These are phyloP conservation scores for Helotiales sp. DNA, from an alignment of 2,329 filamentous ascomycete species.

Conservation along the genomic window DNA sequence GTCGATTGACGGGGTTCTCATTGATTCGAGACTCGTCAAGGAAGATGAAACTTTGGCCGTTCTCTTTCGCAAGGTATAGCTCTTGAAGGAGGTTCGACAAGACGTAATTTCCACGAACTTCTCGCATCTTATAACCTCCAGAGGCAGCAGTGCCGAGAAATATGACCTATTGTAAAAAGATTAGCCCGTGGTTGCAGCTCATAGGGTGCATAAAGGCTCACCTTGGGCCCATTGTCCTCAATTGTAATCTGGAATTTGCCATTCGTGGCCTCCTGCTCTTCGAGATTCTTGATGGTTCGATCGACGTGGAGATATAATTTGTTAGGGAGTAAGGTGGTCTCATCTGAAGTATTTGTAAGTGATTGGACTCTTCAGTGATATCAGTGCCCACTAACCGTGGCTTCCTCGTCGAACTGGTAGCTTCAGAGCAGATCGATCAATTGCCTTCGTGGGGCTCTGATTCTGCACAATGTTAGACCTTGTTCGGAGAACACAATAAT, in stretches of 20 bases:
- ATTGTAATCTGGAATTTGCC: slow-evolving; percentile 97
- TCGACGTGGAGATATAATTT: slow-evolving; percentile 89
- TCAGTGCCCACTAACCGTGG: slow-evolving; percentile 38
- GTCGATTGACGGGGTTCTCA: slow-evolving; percentile 90
- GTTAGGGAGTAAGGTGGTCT: slow-evolving; percentile 69
- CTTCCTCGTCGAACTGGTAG: slow-evolving; percentile 41
- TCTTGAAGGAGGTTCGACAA: slow-evolving; percentile 96
- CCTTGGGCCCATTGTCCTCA: slow-evolving; percentile 92
- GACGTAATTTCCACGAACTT: slow-evolving; percentile 96
- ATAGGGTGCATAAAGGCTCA: slow-evolving; percentile 42
- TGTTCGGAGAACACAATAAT: background rate
- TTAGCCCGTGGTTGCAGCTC: background rate
- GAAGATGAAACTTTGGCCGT: slow-evolving; percentile 85
- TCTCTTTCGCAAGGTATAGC: slow-evolving; percentile 88
- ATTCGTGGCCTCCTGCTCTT: slow-evolving; percentile 90
- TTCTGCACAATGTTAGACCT: slow-evolving; percentile 33
- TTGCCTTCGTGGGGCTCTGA: slow-evolving; percentile 27
- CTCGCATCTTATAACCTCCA: slow-evolving; percentile 83
- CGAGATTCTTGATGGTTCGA: slow-evolving; percentile 76
- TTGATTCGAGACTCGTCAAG: slow-evolving; percentile 90
- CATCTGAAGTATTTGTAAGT: slow-evolving; percentile 60
- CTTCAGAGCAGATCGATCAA: slow-evolving; percentile 31
- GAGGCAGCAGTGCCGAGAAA: slow-evolving; percentile 84
- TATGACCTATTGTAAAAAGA: slow-evolving; percentile 63
- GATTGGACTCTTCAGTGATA: background rate